phyloP scores from a whole-genome alignment of 768 basidiomycete species.

The Termitomyces sp. region DNA sequence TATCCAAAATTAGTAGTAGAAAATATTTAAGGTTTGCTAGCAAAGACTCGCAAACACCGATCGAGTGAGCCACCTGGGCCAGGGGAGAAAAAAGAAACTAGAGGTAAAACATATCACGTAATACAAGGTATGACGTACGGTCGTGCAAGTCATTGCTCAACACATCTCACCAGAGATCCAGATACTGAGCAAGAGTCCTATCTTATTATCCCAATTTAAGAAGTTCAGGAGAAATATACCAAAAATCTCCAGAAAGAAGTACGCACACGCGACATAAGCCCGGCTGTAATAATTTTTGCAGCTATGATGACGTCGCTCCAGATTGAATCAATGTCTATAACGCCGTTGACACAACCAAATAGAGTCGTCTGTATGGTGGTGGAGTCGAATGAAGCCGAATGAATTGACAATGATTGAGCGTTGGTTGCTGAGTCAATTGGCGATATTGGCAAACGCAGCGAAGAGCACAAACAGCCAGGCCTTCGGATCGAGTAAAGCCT shows the following conservation, averaged over 20 bases:
- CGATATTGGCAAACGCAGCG: conserved; percentile 52
- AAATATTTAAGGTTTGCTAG: no score
- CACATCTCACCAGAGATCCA: conserved; percentile 50
- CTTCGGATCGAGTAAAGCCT: conserved; percentile 64
- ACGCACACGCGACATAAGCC: conserved; percentile 54
- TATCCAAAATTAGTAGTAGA: no score
- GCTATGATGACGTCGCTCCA: conserved; percentile 57
- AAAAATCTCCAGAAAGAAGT: conserved; percentile 58
- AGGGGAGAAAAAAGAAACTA: no score
- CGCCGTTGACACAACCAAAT: conserved; percentile 58
- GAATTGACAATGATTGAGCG: conserved; percentile 56
- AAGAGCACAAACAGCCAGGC: conserved; percentile 76
- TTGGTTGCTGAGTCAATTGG: conserved; percentile 63
- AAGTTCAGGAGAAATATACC: conserved; percentile 58
- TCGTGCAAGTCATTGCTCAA: no score
- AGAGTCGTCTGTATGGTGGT: conserved; percentile 60
- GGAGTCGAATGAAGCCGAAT: conserved; percentile 71
- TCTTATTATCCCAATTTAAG: conserved; percentile 58
- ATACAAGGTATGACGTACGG: no score
- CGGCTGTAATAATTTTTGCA: conserved; percentile 46
- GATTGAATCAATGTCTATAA: conserved; percentile 66
- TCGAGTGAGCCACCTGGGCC: no score
- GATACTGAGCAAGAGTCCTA: conserved; percentile 55
- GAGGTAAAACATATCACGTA: no score
- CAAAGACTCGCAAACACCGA: no score